Base-by-base conservation (phyloP, 495 filamentous ascomycete species). In the Chaetomium tenue region DNA sequence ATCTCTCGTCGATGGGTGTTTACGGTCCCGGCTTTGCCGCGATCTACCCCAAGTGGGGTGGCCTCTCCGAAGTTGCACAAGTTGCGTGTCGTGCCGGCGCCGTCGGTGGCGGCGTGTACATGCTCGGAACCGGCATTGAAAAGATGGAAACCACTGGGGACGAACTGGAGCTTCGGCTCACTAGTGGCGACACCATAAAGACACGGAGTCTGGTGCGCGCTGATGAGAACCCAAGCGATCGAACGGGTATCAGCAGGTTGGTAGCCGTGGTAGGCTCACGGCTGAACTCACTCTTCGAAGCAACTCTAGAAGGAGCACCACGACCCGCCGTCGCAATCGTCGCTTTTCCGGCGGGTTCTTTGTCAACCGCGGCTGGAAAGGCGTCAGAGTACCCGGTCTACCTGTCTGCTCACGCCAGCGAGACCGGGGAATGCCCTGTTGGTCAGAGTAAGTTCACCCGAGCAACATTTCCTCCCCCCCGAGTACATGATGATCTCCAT, bases 71-170 rank as follows among this genome's bases (percentile, higher is more conserved):
- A 76, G 87, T 98, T 64, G 83, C 91, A 22, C 94, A 98, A 72
- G 91, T 97, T 13, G 91, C 88, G 15, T 98, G 94, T 69, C 90
- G 94, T 63, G 92, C 94, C 42, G 87, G 89, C 59, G 94, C 94
- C 5, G 93, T 98, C 9, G 93, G 95, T 5, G 95, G 94, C 37
- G 91, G 87, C 20, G 84, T 95, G 6, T 97, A 97, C 77, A 90
- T 96, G 62, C 87, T 98, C 23, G 86, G 85, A 46, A 87, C 86
- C 28, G 86, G 86, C 0, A 78, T 93, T 55, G 73, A 79, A 60
- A 72, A 67, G 2, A 65, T 82, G 44, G 60, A 67, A 26, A 63
- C 39, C 2, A 30, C 44, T 26, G 57, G 56, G 22, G 58, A 65
- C 5, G 66, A 74, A 16, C 67, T 85, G 22, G 68, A 79, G 23